These are phyloP conservation scores for Wickerhamiella siamensis DNA, from an alignment of 805 yeast genomes.

Conservation along the genomic window DNA sequence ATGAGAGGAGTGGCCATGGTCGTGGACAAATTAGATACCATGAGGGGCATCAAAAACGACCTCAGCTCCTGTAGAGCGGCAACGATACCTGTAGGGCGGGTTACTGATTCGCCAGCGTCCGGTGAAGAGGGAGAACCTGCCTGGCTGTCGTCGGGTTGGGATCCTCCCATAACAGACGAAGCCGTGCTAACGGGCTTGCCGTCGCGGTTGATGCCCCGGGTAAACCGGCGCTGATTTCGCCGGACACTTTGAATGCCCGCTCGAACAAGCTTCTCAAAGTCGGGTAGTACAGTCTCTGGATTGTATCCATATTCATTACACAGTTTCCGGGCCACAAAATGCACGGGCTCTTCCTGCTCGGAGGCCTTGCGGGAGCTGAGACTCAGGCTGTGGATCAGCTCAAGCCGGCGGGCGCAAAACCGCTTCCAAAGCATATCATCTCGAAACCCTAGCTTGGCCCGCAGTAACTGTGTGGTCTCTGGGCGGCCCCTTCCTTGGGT, in stretches of 20 bases:
- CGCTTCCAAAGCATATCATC: constrained; percentile 81
- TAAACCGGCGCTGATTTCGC: constrained; percentile 41
- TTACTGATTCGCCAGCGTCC: background rate
- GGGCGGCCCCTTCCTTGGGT: constrained; percentile 4
- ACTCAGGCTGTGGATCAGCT: constrained; percentile 63
- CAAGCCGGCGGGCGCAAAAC: constrained; percentile 80
- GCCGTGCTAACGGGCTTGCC: background rate
- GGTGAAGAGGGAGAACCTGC: background rate
- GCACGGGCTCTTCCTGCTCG: constrained; percentile 78
- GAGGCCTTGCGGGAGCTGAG: constrained; percentile 63
- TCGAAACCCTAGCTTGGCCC: constrained; percentile 51
- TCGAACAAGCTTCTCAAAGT: constrained; percentile 78
- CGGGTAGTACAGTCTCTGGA: constrained; percentile 35
- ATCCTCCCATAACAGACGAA: background rate
- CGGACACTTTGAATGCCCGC: constrained; percentile 91
- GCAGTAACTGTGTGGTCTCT: constrained; percentile 36
- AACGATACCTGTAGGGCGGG: background rate
- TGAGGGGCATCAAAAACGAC: background rate
- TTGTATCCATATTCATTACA: constrained; percentile 68
- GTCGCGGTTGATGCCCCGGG: background rate
- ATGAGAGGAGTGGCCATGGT: background rate
- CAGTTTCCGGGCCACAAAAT: constrained; percentile 60
- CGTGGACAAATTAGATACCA: background rate
- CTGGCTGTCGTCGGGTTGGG: background rate
- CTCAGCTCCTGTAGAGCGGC: background rate